Conservation (phyloP, 495 filamentous ascomycete genomes). For the Pyronema domesticum region DNA sequence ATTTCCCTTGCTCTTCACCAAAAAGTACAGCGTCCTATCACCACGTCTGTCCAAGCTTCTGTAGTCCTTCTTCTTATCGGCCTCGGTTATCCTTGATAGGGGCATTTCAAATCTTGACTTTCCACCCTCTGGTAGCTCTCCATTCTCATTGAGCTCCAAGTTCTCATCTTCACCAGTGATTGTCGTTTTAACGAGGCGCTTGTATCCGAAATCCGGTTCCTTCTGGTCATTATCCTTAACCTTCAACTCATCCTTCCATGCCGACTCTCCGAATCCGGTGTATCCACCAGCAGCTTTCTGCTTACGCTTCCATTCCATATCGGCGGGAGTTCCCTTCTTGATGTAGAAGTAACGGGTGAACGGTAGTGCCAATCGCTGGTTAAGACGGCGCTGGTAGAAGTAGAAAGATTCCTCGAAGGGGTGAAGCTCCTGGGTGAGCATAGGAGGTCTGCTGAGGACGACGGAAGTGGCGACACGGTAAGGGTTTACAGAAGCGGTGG, state of each 20-base stretch:
- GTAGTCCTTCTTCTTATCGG: conserved; percentile 55
- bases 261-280: conserved; percentile 52
- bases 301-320: conserved; percentile 83
- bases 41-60: conserved; percentile 61
- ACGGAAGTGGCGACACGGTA: conserved; percentile 58
- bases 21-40: conserved; percentile 65
- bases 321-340: conserved; percentile 70
- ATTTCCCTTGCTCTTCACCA: conserved; percentile 52
- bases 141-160: conserved; percentile 34
- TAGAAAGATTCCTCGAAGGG: conserved; percentile 82
- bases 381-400: conserved; percentile 92
- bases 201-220: conserved; percentile 32
- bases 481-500: background rate
- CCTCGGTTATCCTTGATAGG: conserved; percentile 52
- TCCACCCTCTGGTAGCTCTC: conserved; percentile 25
- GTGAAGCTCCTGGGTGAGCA: conserved; percentile 65
- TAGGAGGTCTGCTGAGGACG: conserved; percentile 72
- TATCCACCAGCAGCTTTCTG: conserved; percentile 44
- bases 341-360: conserved; percentile 92
- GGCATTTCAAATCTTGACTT: conserved; percentile 47
- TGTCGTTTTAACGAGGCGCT: conserved; percentile 36
- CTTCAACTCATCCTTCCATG: conserved; percentile 86
- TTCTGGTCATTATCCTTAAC: conserved; percentile 46
- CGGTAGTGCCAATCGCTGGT: conserved; percentile 76
- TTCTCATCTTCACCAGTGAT: conserved; percentile 50